A percentile compares a stretch with the other conserved stretches of the same genome.
Evolutionary conservation across 2,329 filamentous ascomycete species (phyloP).

Genomic region (Beauveria sp.): DNA sequence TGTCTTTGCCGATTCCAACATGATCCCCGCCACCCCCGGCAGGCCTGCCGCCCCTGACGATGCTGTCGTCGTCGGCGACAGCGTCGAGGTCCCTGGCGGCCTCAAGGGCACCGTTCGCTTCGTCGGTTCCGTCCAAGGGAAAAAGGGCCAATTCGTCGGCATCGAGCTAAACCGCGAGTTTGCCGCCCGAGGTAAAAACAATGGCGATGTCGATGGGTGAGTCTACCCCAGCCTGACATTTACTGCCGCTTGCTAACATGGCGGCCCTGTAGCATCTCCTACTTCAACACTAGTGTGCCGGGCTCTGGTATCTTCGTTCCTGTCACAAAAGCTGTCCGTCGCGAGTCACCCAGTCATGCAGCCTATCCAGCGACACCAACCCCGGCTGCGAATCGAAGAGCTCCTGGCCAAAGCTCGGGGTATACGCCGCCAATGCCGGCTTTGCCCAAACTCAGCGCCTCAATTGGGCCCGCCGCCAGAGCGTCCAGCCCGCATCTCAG

Average conservation of each 20-base stretch:
- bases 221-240: constrained; percentile 19
- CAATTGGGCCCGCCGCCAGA: constrained; percentile 63
- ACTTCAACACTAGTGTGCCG: constrained; percentile 72
- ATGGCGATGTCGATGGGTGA: constrained; percentile 90
- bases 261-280: constrained; percentile 46
- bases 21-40: constrained; percentile 46
- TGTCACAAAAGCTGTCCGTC: constrained; percentile 68
- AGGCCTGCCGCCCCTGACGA: constrained; percentile 55
- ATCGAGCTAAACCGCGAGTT: constrained; percentile 81
- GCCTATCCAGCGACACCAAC: constrained; percentile 60
- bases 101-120: constrained; percentile 91
- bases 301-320: constrained; percentile 93
- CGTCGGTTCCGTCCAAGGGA: constrained; percentile 77
- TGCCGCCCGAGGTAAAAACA: constrained; percentile 84
- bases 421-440: constrained; percentile 58
- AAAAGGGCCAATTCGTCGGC: constrained; percentile 85
- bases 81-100: constrained; percentile 84
- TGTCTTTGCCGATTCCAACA: constrained; percentile 36
- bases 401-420: constrained; percentile 49
- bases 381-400: constrained; percentile 48
- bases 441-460: constrained; percentile 78
- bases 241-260: constrained; percentile 11
- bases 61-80: constrained; percentile 64
- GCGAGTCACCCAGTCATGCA: constrained; percentile 42
- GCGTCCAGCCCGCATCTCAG: constrained; percentile 66